Evolutionary conservation across 2,329 filamentous ascomycete species (phyloP).

Genomic region (Lasiodiplodia theobromae): DNA sequence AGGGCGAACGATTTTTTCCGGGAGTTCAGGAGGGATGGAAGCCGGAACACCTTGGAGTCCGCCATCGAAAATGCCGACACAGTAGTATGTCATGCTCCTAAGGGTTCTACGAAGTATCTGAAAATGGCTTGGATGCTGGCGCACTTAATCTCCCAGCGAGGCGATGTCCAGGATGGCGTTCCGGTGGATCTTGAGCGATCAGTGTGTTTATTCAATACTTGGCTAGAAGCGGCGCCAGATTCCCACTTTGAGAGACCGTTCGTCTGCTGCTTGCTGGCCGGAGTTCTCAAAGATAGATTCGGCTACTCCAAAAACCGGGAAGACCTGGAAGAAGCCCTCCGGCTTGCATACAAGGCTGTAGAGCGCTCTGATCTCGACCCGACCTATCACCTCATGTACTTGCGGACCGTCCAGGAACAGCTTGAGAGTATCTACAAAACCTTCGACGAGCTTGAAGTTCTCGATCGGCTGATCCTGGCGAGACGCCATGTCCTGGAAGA

Average conservation of each 20-base stretch:
- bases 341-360: constrained; percentile 11
- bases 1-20: too few species aligned
- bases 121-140: too few species aligned
- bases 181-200: constrained; percentile 4
- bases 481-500: constrained; percentile 2
- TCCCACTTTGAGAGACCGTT: constrained; percentile 2
- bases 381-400: not conserved
- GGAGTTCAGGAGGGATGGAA: too few species aligned
- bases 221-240: constrained; percentile 1
- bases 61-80: too few species aligned
- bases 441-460: not conserved
- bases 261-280: not conserved
- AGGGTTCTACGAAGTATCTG: too few species aligned
- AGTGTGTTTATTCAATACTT: not conserved
- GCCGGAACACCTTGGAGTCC: too few species aligned
- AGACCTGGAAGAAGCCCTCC: constrained; percentile 23
- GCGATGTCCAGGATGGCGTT: too few species aligned
- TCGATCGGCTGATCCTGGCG: not conserved
- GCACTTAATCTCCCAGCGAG: too few species aligned
- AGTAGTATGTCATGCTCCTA: too few species aligned
- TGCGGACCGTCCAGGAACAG: constrained; percentile 6
- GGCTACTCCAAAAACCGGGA: not conserved
- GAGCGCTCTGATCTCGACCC: constrained; percentile 5
- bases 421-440: not conserved
- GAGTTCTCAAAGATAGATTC: not conserved